Percentiles rank a stretch among this genome's conserved stretches.
Conservation (phyloP, 1,284 basidiomycete species). For the Ustilago trichophora region DNA sequence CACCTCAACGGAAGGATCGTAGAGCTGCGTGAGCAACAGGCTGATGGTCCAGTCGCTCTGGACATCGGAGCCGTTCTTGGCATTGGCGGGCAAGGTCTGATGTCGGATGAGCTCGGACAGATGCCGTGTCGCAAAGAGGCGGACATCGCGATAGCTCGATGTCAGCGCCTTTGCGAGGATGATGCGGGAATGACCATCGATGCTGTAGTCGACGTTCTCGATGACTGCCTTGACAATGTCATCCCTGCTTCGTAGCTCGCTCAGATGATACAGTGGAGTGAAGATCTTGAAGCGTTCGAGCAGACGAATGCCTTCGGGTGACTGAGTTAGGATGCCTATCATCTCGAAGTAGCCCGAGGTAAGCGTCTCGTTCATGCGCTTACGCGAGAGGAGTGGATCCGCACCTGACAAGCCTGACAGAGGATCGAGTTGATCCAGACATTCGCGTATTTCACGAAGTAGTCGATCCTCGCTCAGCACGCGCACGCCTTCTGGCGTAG, state of each 20-base stretch:
- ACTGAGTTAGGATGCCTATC: conserved; percentile 87
- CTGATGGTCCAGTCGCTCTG: conserved; percentile 58
- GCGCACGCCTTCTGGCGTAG: conserved; percentile 81
- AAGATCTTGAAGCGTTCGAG: conserved; percentile 92
- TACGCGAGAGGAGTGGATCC: conserved; percentile 84
- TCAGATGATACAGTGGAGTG: conserved; percentile 91
- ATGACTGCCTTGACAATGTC: conserved; percentile 91
- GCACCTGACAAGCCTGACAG: conserved; percentile 68
- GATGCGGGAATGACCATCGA: conserved; percentile 68
- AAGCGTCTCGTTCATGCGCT: conserved; percentile 81
- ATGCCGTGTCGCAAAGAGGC: conserved; percentile 86
- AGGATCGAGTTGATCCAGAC: conserved; percentile 90
- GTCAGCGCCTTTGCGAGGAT: conserved; percentile 90
- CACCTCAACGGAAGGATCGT: conserved; percentile 88
- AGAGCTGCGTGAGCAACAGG: conserved; percentile 90
- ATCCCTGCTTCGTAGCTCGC: conserved; percentile 86
- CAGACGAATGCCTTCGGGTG: conserved; percentile 85
- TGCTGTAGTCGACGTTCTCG: conserved; percentile 78
- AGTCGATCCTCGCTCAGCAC: conserved; percentile 89
- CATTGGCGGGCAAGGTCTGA: conserved; percentile 19
- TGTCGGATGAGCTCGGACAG: conserved; percentile 71
- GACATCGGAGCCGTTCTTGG: conserved; percentile 21
- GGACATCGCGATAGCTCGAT: conserved; percentile 62
- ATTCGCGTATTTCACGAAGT: conserved; percentile 82
- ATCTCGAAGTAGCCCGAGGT: conserved; percentile 95